Evolutionary conservation across 192 early-diverging fungal species (phyloP).

Genomic region (Allomyces macrogynus): DNA sequence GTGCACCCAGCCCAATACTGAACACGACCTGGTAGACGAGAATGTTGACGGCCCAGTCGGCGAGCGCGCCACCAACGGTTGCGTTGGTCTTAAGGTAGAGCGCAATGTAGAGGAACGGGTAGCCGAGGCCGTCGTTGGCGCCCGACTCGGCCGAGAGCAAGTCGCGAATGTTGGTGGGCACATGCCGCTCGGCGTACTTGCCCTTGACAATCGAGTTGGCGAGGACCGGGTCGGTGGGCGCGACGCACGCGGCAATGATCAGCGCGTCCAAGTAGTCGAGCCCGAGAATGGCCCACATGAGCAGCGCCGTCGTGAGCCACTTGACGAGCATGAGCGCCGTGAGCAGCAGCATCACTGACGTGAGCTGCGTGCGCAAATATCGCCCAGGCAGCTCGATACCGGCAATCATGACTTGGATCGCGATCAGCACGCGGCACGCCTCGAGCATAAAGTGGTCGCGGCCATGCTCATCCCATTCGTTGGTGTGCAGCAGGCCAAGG

Average conservation of each 20-base stretch:
- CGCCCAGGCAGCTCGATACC: slow-evolving; percentile 56
- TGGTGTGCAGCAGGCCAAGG: slow-evolving; percentile 48
- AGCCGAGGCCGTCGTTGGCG: slow-evolving; percentile 72
- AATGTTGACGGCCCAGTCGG: slow-evolving; percentile 55
- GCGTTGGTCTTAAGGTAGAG: slow-evolving; percentile 40
- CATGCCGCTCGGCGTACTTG: slow-evolving; percentile 73
- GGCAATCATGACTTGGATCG: slow-evolving; percentile 74
- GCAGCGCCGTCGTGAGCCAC: slow-evolving; percentile 39
- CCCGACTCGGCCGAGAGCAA: slow-evolving; percentile 58
- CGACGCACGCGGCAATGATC: slow-evolving; percentile 58
- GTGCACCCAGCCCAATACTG: slow-evolving; percentile 43
- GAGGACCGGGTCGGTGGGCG: slow-evolving; percentile 87
- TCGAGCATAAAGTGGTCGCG: slow-evolving; percentile 37
- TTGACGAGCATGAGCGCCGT: slow-evolving; percentile 73
- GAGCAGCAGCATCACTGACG: slow-evolving; percentile 46
- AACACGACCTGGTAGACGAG: slow-evolving; percentile 61
- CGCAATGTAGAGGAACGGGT: slow-evolving; percentile 63
- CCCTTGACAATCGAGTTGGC: slow-evolving; percentile 89
- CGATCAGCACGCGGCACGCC: slow-evolving; percentile 56
- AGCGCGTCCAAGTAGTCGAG: slow-evolving; percentile 42
- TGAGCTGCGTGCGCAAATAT: slow-evolving; percentile 45
- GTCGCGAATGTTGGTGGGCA: slow-evolving; percentile 52
- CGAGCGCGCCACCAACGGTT: slow-evolving; percentile 37
- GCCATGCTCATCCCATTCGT: slow-evolving; percentile 19
- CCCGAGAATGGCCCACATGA: slow-evolving; percentile 35